Percentiles rank a stretch among this genome's conserved stretches.
Conservation (phyloP, 495 filamentous ascomycete genomes). For the Aspergillus indologenus region DNA sequence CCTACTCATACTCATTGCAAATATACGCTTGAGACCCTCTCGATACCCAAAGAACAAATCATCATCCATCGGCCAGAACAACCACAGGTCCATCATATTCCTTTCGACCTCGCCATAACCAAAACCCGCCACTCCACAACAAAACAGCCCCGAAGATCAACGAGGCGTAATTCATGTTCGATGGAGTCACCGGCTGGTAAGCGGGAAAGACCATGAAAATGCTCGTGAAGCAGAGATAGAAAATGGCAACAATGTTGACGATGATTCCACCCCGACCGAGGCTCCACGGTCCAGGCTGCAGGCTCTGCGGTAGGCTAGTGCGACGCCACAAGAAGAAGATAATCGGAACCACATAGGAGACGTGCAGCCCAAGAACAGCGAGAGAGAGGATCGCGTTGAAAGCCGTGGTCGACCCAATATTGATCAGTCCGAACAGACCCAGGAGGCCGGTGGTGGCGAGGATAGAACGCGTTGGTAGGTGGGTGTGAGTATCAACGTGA, state of each 20-base stretch:
- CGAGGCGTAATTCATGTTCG: slow-evolving; percentile 40
- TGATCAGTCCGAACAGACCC: too few species aligned
- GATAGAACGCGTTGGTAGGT: too few species aligned
- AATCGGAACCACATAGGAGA: slow-evolving; percentile 50
- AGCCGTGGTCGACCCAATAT: slow-evolving; percentile 43
- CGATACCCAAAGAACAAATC: too few species aligned
- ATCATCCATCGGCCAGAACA: too few species aligned
- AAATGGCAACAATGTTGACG: slow-evolving; percentile 37
- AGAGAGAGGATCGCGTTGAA: slow-evolving; percentile 51
- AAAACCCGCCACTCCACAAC: neutral
- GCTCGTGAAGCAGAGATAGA: slow-evolving; percentile 34
- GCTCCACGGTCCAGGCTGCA: slow-evolving; percentile 30
- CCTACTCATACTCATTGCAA: too few species aligned
- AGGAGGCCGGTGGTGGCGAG: too few species aligned
- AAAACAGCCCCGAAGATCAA: slow-evolving; percentile 34
- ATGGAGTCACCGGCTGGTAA: slow-evolving; percentile 29
- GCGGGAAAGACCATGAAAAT: slow-evolving; percentile 44
- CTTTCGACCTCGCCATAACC: too few species aligned
- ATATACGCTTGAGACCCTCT: too few species aligned
- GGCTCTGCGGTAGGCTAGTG: slow-evolving; percentile 13
- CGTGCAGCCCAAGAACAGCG: slow-evolving; percentile 39
- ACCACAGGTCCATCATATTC: too few species aligned
- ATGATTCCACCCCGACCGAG: slow-evolving; percentile 30
- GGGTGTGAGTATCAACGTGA: too few species aligned
- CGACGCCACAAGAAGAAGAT: slow-evolving; percentile 33